These are phyloP conservation scores for Capronia coronata DNA, from an alignment of 2,329 filamentous ascomycete genomes.

Conservation along the genomic window DNA sequence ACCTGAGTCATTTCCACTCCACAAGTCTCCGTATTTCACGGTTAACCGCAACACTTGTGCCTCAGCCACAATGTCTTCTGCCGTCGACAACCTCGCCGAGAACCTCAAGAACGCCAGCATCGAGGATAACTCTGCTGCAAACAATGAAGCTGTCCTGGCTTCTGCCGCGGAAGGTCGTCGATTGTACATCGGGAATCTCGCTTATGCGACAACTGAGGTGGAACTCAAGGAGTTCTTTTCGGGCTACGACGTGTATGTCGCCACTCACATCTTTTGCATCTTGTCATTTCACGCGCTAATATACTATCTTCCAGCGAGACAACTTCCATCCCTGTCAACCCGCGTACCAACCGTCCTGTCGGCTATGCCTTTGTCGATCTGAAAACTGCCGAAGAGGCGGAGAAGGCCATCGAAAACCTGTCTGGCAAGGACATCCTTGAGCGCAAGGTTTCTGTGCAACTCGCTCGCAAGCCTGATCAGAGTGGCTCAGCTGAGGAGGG, in stretches of 20 bases:
- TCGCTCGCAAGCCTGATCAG: constrained; percentile 93
- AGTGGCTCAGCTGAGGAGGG: constrained; percentile 72
- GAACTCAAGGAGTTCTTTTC: constrained; percentile 99
- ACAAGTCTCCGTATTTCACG: constrained; percentile 32
- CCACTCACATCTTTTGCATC: constrained; percentile 13
- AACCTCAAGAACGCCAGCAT: constrained; percentile 61
- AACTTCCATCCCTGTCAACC: constrained; percentile 98
- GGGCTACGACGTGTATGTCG: constrained; percentile 94
- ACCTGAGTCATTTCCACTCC: constrained; percentile 59
- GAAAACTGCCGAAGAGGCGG: constrained; percentile 86
- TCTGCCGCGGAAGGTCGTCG: constrained; percentile 96
- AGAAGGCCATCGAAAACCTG: constrained; percentile 89
- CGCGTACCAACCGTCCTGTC: constrained; percentile 94
- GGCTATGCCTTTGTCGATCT: constrained; percentile 99
- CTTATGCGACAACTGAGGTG: constrained; percentile 99
- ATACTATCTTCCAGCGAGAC: constrained; percentile 64
- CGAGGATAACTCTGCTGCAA: constrained; percentile 57
- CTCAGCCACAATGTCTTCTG: constrained; percentile 69
- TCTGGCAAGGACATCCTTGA: constrained; percentile 97
- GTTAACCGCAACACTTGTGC: constrained; percentile 34
- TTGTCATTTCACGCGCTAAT: constrained; percentile 20
- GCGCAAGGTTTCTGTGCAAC: constrained; percentile 98
- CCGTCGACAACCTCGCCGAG: constrained; percentile 63
- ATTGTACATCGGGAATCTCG: constrained; percentile 99
- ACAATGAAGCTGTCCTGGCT: constrained; percentile 87